A percentile compares a stretch with the other conserved stretches of the same genome.
These are phyloP conservation scores for Neofusicoccum ribis DNA, from an alignment of 2,329 filamentous ascomycete genomes.

Conservation along the genomic window DNA sequence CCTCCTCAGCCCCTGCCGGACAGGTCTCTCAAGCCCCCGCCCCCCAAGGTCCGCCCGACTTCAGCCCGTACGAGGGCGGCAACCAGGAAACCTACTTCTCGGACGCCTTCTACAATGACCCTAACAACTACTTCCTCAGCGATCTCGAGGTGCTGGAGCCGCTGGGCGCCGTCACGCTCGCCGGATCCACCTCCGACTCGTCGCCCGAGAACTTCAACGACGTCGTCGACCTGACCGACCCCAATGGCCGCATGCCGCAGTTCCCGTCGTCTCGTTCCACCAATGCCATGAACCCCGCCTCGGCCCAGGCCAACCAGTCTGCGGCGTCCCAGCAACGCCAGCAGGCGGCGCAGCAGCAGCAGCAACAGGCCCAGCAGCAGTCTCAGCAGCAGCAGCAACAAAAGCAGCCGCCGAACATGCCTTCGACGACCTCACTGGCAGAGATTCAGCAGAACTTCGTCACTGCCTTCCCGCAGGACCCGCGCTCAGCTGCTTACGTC, in stretches of 20 bases:
- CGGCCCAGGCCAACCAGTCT: neutral
- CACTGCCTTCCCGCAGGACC: constrained; percentile 18
- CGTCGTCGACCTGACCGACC: constrained; percentile 12
- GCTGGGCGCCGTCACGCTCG: constrained; percentile 32
- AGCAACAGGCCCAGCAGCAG: neutral
- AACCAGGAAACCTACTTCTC: constrained; percentile 38
- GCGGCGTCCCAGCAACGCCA: constrained; percentile 10
- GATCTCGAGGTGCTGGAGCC: constrained; percentile 41
- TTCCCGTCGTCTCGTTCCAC: constrained; percentile 1
- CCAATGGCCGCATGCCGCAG: constrained; percentile 8
- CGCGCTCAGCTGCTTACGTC: constrained; percentile 23
- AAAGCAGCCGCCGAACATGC: neutral
- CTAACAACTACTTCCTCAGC: constrained; percentile 43
- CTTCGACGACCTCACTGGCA: constrained; percentile 14
- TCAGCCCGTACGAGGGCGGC: constrained; percentile 34
- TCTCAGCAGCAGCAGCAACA: neutral
- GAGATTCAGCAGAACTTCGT: constrained; percentile 20
- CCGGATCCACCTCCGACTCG: constrained; percentile 38
- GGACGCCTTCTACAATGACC: constrained; percentile 35
- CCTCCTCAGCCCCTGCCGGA: neutral
- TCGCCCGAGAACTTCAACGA: constrained; percentile 36
- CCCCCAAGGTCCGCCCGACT: constrained; percentile 28
- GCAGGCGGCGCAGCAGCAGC: neutral
- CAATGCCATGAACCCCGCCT: neutral
- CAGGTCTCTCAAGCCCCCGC: neutral